A percentile compares a stretch with the other conserved stretches of the same genome.
Conservation (phyloP, 1,284 basidiomycete genomes). For the Phylloboletellus chloephorus region DNA sequence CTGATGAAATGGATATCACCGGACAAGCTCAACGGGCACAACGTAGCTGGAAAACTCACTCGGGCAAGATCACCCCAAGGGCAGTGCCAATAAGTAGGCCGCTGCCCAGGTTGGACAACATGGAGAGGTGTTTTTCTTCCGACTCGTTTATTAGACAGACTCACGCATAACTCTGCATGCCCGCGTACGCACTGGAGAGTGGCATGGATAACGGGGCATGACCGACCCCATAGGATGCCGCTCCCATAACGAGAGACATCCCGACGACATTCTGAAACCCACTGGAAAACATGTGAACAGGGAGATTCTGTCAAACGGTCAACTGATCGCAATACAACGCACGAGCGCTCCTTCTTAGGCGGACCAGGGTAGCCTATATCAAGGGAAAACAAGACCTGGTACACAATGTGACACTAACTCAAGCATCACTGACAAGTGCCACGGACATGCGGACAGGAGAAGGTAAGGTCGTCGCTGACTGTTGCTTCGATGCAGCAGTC, state of each 20-base stretch:
- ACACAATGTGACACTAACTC: too few relatives aligned
- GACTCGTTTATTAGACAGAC: slow-evolving; percentile 11
- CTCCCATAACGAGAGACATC: slow-evolving; percentile 67
- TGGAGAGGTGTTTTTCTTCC: slow-evolving; percentile 52
- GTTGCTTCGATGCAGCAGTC: neutral
- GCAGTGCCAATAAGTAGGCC: slow-evolving; percentile 88
- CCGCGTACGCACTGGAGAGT: slow-evolving; percentile 61
- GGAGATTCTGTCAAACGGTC: neutral
- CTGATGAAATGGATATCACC: slow-evolving; percentile 31
- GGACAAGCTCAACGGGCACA: neutral
- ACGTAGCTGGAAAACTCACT: slow-evolving; percentile 48
- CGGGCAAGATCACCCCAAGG: slow-evolving; percentile 86
- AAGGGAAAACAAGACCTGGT: too few relatives aligned
- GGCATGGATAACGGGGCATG: slow-evolving; percentile 69
- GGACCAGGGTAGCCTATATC: neutral
- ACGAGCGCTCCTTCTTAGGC: too few relatives aligned
- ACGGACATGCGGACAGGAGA: neutral
- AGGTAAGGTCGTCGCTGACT: neutral
- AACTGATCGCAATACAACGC: neutral
- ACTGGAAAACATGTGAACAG: slow-evolving; percentile 19
- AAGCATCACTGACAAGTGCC: too few relatives aligned
- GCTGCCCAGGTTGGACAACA: slow-evolving; percentile 66
- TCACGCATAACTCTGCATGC: neutral
- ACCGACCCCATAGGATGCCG: slow-evolving; percentile 68
- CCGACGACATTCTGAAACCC: slow-evolving; percentile 40